These are phyloP conservation scores for Closterium sp. DNA, from an alignment of 139 green algal species.

Conservation along the genomic window DNA sequence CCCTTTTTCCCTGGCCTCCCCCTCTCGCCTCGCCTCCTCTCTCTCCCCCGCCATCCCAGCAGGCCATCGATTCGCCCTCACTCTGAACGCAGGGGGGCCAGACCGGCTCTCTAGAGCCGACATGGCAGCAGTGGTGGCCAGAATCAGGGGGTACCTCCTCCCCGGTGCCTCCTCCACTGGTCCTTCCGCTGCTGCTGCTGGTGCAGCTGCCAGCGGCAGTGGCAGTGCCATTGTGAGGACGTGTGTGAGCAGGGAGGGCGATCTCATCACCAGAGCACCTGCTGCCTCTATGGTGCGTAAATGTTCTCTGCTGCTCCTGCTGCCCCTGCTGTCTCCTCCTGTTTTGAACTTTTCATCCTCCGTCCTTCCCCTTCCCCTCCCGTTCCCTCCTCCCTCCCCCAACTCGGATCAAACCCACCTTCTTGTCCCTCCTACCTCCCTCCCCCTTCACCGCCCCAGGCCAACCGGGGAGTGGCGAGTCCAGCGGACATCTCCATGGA, in stretches of 20 bases:
- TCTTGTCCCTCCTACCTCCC: background rate
- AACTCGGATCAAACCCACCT: background rate
- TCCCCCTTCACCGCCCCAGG: background rate
- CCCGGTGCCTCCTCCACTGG: no score
- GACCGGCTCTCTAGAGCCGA: slow-evolving; percentile 63
- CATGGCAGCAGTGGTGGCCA: slow-evolving; percentile 61
- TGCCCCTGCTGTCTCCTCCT: background rate
- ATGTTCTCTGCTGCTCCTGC: no score
- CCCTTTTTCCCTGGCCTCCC: no score
- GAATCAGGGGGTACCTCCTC: slow-evolving; percentile 14
- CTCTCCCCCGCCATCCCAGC: background rate
- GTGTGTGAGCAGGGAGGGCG: background rate
- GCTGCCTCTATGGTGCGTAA: background rate
- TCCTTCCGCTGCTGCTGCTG: no score
- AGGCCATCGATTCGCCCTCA: background rate
- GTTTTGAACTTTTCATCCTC: background rate
- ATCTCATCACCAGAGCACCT: slow-evolving; percentile 21
- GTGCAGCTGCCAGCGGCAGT: no score
- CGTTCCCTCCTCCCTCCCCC: background rate
- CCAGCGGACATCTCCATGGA: no score
- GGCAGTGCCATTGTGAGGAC: no score
- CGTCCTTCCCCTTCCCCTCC: background rate
- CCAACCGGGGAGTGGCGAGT: slow-evolving; percentile 35
- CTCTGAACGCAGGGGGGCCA: slow-evolving; percentile 69
- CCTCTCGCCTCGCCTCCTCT: background rate